Evolutionary conservation across 306 rosid species (phyloP).

Genomic region (barrel medic (Medicago truncatula)): MtrunA17r5.0-ANR NC_053046.1:29933001-29933500

Average conservation of each 20-base stretch:
- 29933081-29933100: constrained; percentile 75
- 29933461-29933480: constrained; percentile 72
- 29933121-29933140: constrained; percentile 74
- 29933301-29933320: constrained; percentile 69
- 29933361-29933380: constrained; percentile 76
- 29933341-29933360: constrained; percentile 75
- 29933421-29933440: constrained; percentile 73
- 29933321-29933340: constrained; percentile 77
- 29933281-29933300: constrained; percentile 71
- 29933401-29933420: constrained; percentile 73
- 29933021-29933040: constrained; percentile 84
- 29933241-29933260: constrained; percentile 77
- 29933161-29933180: constrained; percentile 74
- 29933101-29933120: constrained; percentile 66
- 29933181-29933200: constrained; percentile 67
- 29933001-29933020: constrained; percentile 49
- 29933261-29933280: constrained; percentile 75
- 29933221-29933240: constrained; percentile 75
- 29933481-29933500: constrained; percentile 68
- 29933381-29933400: constrained; percentile 90
- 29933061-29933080: constrained; percentile 78
- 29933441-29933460: constrained; percentile 72
- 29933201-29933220: constrained; percentile 61
- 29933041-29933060: constrained; percentile 76
- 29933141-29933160: constrained; percentile 84